phyloP scores from a whole-genome alignment of 768 basidiomycete species.

The Boletus pseudopeckii region DNA sequence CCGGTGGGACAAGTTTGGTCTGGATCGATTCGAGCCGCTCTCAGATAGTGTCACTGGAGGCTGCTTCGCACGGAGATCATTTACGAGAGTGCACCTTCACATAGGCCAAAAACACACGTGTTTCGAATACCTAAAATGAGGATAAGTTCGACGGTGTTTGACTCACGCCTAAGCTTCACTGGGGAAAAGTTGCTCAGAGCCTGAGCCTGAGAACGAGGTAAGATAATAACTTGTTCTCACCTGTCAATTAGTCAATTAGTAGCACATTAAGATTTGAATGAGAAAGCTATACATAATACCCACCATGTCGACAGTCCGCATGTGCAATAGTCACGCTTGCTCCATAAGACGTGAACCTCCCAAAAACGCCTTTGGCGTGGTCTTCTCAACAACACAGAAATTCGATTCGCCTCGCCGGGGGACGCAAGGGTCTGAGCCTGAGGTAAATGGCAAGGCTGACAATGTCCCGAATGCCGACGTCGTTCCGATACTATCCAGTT shows the following conservation, averaged over 20 bases:
- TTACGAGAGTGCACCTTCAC: neutral
- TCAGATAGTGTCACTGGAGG: neutral
- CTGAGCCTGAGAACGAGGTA: conserved; percentile 14
- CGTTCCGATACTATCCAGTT: no score
- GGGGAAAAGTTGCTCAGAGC: neutral
- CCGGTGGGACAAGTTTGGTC: neutral
- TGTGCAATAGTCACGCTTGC: neutral
- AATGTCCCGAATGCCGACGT: no score
- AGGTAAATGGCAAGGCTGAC: no score
- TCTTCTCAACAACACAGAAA: neutral
- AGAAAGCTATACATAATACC: neutral
- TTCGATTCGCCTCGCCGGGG: neutral
- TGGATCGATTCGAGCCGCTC: neutral
- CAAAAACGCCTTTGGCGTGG: neutral
- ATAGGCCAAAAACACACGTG: neutral
- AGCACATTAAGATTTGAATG: neutral
- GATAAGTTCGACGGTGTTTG: neutral
- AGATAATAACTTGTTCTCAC: conserved; percentile 2
- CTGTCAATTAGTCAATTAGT: neutral
- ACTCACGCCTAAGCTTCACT: conserved; percentile 7
- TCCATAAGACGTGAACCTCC: neutral
- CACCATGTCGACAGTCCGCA: neutral
- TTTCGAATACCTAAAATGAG: neutral
- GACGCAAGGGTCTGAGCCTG: no score
- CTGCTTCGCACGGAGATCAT: neutral